phyloP scores from a whole-genome alignment of 495 filamentous ascomycete species.

The Daldinia vernicosa region DNA sequence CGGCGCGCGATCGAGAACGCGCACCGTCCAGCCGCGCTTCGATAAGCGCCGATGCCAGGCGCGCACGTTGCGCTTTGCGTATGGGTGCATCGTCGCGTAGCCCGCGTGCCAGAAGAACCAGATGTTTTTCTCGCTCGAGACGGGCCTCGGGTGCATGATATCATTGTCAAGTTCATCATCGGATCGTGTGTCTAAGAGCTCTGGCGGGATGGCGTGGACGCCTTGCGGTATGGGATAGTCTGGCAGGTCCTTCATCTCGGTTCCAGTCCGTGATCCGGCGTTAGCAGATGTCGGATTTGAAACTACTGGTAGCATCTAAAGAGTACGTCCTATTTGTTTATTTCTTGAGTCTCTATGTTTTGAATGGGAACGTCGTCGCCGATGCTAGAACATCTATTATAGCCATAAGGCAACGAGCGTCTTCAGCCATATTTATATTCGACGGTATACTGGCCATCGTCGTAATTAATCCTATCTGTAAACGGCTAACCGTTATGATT shows the following conservation, averaged over 20 bases:
- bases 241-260: neutral
- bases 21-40: slow-evolving; percentile 61
- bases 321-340: too few relatives aligned
- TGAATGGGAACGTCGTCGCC: neutral
- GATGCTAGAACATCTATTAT: neutral
- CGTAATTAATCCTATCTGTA: neutral
- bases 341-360: neutral
- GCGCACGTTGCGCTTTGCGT: slow-evolving; percentile 64
- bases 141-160: slow-evolving; percentile 53
- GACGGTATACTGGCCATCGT: neutral
- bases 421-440: slow-evolving; percentile 1
- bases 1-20: slow-evolving; percentile 57
- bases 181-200: slow-evolving; percentile 54
- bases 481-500: neutral
- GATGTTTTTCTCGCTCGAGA: slow-evolving; percentile 60
- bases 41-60: slow-evolving; percentile 63
- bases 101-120: slow-evolving; percentile 67
- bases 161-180: slow-evolving; percentile 57
- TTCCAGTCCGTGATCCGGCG: neutral
- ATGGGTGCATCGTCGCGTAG: slow-evolving; percentile 57
- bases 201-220: slow-evolving; percentile 45
- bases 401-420: neutral
- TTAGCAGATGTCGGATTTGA: neutral
- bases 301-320: neutral
- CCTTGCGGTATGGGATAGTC: slow-evolving; percentile 48